Percentiles rank a stretch among this genome's conserved stretches.
Conservation (phyloP, 2,329 filamentous ascomycete genomes). For the Cladobotryum protrusum region DNA sequence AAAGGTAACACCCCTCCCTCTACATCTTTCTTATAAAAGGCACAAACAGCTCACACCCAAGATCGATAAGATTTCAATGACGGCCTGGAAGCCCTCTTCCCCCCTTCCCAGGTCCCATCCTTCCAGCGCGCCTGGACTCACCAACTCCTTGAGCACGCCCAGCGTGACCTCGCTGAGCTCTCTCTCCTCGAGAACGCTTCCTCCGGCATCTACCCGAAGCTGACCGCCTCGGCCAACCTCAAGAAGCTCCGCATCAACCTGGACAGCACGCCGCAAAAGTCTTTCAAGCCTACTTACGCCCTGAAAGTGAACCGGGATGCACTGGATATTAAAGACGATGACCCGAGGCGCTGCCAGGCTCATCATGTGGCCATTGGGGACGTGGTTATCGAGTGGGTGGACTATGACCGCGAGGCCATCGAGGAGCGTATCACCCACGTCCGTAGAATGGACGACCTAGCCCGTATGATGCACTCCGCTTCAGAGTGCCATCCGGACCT, state of each 20-base stretch:
- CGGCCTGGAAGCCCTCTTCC: slow-evolving; percentile 42
- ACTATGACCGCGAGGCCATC: slow-evolving; percentile 36
- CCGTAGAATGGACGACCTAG: slow-evolving; percentile 40
- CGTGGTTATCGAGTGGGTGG: slow-evolving; percentile 40
- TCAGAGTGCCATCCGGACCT: slow-evolving; percentile 40
- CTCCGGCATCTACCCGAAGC: slow-evolving; percentile 35
- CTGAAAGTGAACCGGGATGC: slow-evolving; percentile 31
- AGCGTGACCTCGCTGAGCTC: slow-evolving; percentile 36
- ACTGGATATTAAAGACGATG: slow-evolving; percentile 19
- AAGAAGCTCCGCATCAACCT: slow-evolving; percentile 43
- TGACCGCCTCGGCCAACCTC: slow-evolving; percentile 36
- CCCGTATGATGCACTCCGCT: slow-evolving; percentile 41
- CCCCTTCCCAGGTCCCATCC: slow-evolving; percentile 33
- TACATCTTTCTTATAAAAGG: slow-evolving; percentile 1
- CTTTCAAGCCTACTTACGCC: slow-evolving; percentile 37
- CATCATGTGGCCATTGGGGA: slow-evolving; percentile 28
- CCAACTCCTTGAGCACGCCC: slow-evolving; percentile 39
- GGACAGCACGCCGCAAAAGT: slow-evolving; percentile 33
- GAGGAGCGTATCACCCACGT: slow-evolving; percentile 38
- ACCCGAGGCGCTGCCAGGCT: slow-evolving; percentile 24
- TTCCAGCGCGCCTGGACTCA: slow-evolving; percentile 41
- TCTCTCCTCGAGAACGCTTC: slow-evolving; percentile 37
- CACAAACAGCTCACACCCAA: background rate
- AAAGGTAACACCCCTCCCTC: slow-evolving; percentile 24
- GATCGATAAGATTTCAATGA: slow-evolving; percentile 36